A percentile compares a stretch with the other conserved stretches of the same genome.
These are phyloP conservation scores for Carex sylvatica DNA, from an alignment of 202 grass and related monocot species.

Conservation along the genomic window DNA sequence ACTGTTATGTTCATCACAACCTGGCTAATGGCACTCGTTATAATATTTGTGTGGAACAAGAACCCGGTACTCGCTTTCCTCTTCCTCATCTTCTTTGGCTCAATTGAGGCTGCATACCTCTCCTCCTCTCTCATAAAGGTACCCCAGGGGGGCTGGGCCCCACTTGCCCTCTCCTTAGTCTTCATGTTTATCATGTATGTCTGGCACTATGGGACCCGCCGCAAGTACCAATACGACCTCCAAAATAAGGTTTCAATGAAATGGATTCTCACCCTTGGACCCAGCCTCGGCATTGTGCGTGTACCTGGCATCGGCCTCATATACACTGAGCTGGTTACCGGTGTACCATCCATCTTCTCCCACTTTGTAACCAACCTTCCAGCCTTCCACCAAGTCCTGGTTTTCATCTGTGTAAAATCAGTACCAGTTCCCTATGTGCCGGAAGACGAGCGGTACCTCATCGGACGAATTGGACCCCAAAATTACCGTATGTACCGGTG, in stretches of 20 bases:
- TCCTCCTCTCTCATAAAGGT: slow-evolving; percentile 93
- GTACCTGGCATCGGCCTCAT: slow-evolving; percentile 95
- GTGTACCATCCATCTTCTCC: slow-evolving; percentile 87
- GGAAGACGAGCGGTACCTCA: slow-evolving; percentile 72
- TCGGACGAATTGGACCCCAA: slow-evolving; percentile 79
- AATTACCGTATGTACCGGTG: slow-evolving; percentile 91
- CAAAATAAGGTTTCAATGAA: slow-evolving; percentile 99
- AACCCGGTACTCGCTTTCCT: slow-evolving; percentile 49
- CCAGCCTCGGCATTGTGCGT: slow-evolving; percentile 89
- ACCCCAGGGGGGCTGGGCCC: slow-evolving; percentile 88
- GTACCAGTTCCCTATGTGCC: slow-evolving; percentile 77
- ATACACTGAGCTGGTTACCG: slow-evolving; percentile 92
- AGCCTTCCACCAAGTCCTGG: slow-evolving; percentile 90
- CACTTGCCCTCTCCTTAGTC: slow-evolving; percentile 72
- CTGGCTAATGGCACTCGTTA: slow-evolving; percentile 76
- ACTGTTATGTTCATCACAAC: slow-evolving; percentile 95
- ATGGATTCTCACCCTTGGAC: slow-evolving; percentile 84
- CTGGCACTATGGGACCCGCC: slow-evolving; percentile 79
- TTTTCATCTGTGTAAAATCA: slow-evolving; percentile 90
- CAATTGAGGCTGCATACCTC: slow-evolving; percentile 72
- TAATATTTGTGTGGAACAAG: slow-evolving; percentile 92
- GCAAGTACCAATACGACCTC: slow-evolving; percentile 81
- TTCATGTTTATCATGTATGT: slow-evolving; percentile 95
- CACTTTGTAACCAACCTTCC: slow-evolving; percentile 96
- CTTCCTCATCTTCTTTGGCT: slow-evolving; percentile 85